Evolutionary conservation across 2,329 filamentous ascomycete species (phyloP).

Genomic region (Colletotrichum phormii): DNA sequence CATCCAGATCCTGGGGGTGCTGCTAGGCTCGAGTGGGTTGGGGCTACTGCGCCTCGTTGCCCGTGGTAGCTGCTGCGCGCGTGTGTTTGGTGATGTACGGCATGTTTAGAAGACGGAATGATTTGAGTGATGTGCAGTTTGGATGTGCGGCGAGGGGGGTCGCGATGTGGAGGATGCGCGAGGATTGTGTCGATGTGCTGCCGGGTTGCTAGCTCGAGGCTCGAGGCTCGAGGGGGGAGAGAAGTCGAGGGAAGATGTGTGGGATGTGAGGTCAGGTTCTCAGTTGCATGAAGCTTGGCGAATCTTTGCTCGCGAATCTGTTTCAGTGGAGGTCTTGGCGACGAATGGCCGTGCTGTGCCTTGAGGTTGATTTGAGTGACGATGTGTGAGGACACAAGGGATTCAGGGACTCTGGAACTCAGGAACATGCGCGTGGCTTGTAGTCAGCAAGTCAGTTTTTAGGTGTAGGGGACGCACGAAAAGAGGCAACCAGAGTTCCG

Average conservation of each 20-base stretch:
- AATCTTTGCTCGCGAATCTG: constrained; percentile 32
- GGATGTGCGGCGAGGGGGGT: background rate
- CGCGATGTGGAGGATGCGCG: constrained; percentile 2
- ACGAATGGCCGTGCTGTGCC: constrained; percentile 30
- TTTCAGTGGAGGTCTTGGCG: constrained; percentile 33
- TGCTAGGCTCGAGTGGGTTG: background rate
- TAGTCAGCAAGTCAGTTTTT: constrained; percentile 1
- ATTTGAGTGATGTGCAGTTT: constrained; percentile 17
- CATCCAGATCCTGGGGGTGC: background rate
- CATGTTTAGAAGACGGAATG: background rate
- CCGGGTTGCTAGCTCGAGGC: constrained; percentile 19
- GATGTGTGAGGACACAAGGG: background rate
- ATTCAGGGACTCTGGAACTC: background rate
- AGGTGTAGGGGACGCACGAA: constrained; percentile 1
- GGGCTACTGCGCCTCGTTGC: constrained; percentile 17
- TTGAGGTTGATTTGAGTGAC: constrained; percentile 14
- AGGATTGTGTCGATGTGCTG: background rate
- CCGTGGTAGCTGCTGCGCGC: background rate
- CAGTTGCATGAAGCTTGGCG: constrained; percentile 35
- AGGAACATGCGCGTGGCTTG: background rate
- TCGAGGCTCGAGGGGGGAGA: background rate
- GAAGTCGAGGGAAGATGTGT: background rate
- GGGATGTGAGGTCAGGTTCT: constrained; percentile 21
- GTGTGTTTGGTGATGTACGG: background rate
- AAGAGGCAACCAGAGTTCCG: constrained; percentile 18